Conservation (phyloP, 2,329 filamentous ascomycete species). For the Botryosphaeria dothidea region DNA sequence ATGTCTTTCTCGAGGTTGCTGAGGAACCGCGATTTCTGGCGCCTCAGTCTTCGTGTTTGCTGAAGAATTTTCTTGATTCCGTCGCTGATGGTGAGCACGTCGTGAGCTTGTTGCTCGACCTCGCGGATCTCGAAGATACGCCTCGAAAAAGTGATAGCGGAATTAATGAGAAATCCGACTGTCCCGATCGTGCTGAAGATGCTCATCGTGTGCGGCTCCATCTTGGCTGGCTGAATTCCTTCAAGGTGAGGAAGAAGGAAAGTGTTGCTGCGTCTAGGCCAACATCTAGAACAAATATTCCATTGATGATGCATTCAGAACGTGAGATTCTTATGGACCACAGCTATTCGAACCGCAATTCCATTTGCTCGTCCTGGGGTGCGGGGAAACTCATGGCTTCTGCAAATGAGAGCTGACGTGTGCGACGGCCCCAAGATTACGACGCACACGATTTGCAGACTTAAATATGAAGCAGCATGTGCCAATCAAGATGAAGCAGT, state of each 20-base stretch:
- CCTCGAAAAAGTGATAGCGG: not conserved
- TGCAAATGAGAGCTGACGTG: not conserved
- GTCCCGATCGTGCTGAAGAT: not conserved
- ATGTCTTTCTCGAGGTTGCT: conserved; percentile 18
- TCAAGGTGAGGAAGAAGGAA: not conserved
- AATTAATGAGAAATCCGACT: not conserved
- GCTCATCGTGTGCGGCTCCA: not conserved
- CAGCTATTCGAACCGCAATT: not conserved
- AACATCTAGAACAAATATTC: not conserved
- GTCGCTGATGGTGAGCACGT: conserved; percentile 21
- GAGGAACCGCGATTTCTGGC: conserved; percentile 20
- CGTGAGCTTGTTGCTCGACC: conserved; percentile 20
- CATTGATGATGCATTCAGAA: not conserved
- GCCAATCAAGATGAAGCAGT: not conserved
- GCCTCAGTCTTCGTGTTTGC: conserved; percentile 16
- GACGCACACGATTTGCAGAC: not conserved
- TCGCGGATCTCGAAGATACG: conserved; percentile 22
- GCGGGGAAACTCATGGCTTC: not conserved
- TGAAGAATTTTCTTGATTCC: conserved; percentile 21
- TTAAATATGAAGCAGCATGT: not conserved
- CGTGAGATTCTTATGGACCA: not conserved
- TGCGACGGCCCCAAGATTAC: not conserved
- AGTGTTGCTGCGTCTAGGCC: not conserved
- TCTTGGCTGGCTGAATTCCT: not conserved
- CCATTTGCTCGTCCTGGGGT: not conserved